A percentile compares a stretch with the other conserved stretches of the same genome.
Evolutionary conservation across 805 yeast species (phyloP).

Genomic region (Metschnikowia cubensis): DNA sequence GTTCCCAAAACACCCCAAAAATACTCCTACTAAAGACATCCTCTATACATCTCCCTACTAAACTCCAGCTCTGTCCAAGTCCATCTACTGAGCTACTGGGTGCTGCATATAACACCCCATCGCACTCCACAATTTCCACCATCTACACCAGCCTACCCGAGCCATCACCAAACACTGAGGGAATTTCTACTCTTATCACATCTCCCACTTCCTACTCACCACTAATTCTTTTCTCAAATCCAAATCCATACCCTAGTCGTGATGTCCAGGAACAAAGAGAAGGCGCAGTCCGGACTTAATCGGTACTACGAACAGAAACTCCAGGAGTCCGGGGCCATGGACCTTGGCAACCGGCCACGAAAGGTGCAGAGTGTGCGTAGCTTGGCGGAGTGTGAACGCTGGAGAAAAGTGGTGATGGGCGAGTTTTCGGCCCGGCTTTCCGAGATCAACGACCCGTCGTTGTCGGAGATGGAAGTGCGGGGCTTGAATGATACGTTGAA

Average conservation of each 20-base stretch:
- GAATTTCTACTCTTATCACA: too few species aligned
- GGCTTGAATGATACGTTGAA: conserved; percentile 75
- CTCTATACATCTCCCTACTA: too few species aligned
- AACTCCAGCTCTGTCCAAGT: too few species aligned
- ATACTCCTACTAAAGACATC: too few species aligned
- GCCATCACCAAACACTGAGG: too few species aligned
- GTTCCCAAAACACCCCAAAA: too few species aligned
- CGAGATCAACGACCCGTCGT: conserved; percentile 54
- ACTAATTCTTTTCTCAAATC: background rate
- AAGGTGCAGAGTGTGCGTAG: conserved; percentile 49
- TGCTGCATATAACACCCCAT: too few species aligned
- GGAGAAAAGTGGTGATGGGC: conserved; percentile 56
- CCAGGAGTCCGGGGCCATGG: conserved; percentile 53
- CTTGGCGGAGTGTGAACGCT: conserved; percentile 64
- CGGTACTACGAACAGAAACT: conserved; percentile 62
- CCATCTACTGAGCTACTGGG: too few species aligned
- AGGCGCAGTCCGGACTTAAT: conserved; percentile 66
- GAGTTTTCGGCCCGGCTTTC: conserved; percentile 63
- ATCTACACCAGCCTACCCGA: too few species aligned
- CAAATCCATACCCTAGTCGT: too few species aligned
- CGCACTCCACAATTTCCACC: too few species aligned
- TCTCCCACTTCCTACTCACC: too few species aligned
- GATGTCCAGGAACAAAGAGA: conserved; percentile 79
- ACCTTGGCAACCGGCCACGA: conserved; percentile 57
- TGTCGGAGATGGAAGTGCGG: conserved; percentile 60